A percentile compares a stretch with the other conserved stretches of the same genome.
Evolutionary conservation across 2,329 filamentous ascomycete species (phyloP).

Genomic region (Pseudogymnoascus sp.): DNA sequence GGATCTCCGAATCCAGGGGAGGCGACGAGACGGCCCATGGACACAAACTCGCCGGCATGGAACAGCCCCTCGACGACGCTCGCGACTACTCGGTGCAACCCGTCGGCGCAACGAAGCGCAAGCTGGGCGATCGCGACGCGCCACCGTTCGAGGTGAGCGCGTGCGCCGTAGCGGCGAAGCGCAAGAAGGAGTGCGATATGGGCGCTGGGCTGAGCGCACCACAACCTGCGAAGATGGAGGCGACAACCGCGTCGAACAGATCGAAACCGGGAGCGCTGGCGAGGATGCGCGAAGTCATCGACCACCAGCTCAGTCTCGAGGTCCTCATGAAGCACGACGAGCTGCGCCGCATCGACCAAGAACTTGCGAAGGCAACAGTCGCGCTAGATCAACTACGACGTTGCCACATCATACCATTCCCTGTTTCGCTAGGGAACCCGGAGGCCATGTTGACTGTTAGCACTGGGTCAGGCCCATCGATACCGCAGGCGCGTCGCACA

Average conservation of each 20-base stretch:
- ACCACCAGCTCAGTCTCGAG: conserved; percentile 82
- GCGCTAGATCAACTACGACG: conserved; percentile 89
- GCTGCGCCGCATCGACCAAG: conserved; percentile 86
- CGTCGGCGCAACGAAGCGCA: conserved; percentile 15
- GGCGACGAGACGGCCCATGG: conserved; percentile 42
- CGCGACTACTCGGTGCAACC: conserved; percentile 15
- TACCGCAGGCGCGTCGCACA: conserved; percentile 54
- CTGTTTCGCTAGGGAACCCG: conserved; percentile 59
- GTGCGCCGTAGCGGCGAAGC: conserved; percentile 17
- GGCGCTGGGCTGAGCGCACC: conserved; percentile 9
- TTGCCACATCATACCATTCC: conserved; percentile 87
- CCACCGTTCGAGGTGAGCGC: not conserved
- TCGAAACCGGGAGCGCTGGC: conserved; percentile 26
- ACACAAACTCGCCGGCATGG: conserved; percentile 35
- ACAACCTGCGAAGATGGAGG: conserved; percentile 12
- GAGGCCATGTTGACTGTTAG: conserved; percentile 63
- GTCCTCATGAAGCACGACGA: conserved; percentile 93
- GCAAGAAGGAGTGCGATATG: conserved; percentile 22
- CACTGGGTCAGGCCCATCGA: conserved; percentile 63
- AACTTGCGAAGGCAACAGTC: conserved; percentile 89
- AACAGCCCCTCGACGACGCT: conserved; percentile 15
- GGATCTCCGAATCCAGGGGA: conserved; percentile 50
- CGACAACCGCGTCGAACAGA: conserved; percentile 26
- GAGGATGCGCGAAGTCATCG: conserved; percentile 42
- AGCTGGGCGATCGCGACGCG: not conserved